phyloP scores from a whole-genome alignment of 2,329 filamentous ascomycete genomes.

The Phaeosphaeria sp. region DNA sequence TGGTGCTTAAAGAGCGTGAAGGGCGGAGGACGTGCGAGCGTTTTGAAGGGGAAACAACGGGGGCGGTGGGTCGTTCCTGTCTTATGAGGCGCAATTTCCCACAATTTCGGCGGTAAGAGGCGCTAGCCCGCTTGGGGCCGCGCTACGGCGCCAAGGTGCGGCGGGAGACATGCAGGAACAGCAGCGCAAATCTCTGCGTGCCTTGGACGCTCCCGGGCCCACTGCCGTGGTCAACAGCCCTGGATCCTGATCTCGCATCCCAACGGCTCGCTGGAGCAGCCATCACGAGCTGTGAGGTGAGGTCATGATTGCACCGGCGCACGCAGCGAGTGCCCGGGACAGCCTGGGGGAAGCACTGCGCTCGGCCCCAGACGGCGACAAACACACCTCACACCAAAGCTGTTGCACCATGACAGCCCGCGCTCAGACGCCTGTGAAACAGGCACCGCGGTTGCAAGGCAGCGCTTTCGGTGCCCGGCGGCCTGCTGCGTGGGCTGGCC shows the following conservation, averaged over 20 bases:
- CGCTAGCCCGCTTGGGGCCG: constrained; percentile 13
- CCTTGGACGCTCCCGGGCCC: not conserved
- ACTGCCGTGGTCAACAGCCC: not conserved
- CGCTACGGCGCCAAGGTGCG: not conserved
- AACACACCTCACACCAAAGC: constrained; percentile 1
- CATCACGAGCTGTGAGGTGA: not conserved
- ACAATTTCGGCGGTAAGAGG: constrained; percentile 26
- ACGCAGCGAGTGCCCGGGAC: not conserved
- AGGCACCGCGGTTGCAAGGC: constrained; percentile 27
- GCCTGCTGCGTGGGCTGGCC: constrained; percentile 11
- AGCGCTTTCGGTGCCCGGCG: constrained; percentile 12
- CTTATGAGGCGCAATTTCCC: constrained; percentile 38
- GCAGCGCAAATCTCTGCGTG: not conserved
- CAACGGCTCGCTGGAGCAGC: not conserved
- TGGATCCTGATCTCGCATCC: not conserved
- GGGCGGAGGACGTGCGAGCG: constrained; percentile 20
- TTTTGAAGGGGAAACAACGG: constrained; percentile 32
- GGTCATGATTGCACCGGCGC: constrained; percentile 1
- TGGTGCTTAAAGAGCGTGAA: not conserved
- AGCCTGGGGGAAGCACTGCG: not conserved
- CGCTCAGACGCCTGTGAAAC: constrained; percentile 29
- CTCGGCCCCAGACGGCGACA: not conserved
- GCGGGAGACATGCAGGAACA: not conserved
- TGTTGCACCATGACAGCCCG: constrained; percentile 24
- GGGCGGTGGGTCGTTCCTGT: constrained; percentile 18